Evolutionary conservation across 768 basidiomycete genomes (phyloP).

Genomic region (Phylloporus arenicola): DNA sequence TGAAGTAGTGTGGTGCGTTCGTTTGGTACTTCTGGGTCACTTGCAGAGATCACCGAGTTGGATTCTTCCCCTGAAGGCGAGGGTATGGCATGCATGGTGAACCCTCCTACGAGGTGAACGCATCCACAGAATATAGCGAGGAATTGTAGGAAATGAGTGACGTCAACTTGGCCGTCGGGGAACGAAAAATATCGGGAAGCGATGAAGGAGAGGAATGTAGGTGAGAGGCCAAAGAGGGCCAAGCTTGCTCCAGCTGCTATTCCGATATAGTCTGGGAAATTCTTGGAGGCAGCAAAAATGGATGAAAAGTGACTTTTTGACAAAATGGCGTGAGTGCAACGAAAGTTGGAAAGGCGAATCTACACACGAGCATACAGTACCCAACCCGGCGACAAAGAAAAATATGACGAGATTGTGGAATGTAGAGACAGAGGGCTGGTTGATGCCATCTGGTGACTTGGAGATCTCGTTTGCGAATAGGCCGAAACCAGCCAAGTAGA

Average conservation of each 20-base stretch:
- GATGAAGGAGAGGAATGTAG: constrained; percentile 61
- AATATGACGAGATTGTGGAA: constrained; percentile 50
- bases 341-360: not conserved
- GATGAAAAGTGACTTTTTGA: constrained; percentile 57
- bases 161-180: constrained; percentile 39
- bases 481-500: constrained; percentile 59
- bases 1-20: constrained; percentile 30
- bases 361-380: constrained; percentile 67
- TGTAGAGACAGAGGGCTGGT: constrained; percentile 36
- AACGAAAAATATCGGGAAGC: constrained; percentile 59
- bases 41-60: not conserved
- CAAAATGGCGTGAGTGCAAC: not conserved
- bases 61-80: constrained; percentile 7
- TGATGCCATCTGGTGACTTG: constrained; percentile 36
- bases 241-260: constrained; percentile 61
- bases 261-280: constrained; percentile 61
- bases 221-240: constrained; percentile 79
- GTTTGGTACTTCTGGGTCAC: constrained; percentile 19
- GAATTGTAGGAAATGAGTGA: constrained; percentile 49
- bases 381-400: constrained; percentile 63
- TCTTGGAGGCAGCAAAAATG: constrained; percentile 69
- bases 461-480: constrained; percentile 57
- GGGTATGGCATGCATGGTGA: constrained; percentile 33
- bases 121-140: constrained; percentile 49
- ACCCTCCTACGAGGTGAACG: constrained; percentile 50